A percentile compares a stretch with the other conserved stretches of the same genome.
These are phyloP conservation scores for Spongispora temasekensis DNA, from an alignment of 1,284 basidiomycete species.

Conservation along the genomic window DNA sequence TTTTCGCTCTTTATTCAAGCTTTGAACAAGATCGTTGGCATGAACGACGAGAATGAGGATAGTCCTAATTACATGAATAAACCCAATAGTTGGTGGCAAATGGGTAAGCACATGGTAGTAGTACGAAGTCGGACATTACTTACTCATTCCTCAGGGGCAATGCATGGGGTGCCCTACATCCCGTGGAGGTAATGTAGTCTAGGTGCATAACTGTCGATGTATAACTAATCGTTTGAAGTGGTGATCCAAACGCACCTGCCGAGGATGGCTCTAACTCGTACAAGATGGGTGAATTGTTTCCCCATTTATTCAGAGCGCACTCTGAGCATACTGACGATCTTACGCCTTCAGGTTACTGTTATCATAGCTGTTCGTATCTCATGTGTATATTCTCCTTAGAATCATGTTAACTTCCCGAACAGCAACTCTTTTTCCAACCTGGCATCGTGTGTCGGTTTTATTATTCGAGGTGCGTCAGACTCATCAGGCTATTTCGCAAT, in stretches of 20 bases:
- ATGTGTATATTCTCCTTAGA: neutral
- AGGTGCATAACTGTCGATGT: neutral
- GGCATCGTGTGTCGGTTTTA: slow-evolving; percentile 16
- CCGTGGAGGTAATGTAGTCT: slow-evolving; percentile 14
- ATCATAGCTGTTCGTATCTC: slow-evolving; percentile 12
- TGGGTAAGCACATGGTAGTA: slow-evolving; percentile 4
- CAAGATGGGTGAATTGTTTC: slow-evolving; percentile 6
- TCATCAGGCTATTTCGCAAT: neutral
- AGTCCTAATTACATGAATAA: slow-evolving; percentile 10
- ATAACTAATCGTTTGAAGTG: slow-evolving; percentile 5
- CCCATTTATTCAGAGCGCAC: neutral
- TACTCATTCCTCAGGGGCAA: slow-evolving; percentile 5
- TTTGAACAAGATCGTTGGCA: slow-evolving; percentile 7
- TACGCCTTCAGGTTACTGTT: slow-evolving; percentile 19
- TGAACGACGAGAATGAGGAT: slow-evolving; percentile 3
- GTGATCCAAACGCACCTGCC: slow-evolving; percentile 15
- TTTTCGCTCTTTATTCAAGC: slow-evolving; percentile 20
- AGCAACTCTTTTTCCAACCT: slow-evolving; percentile 21
- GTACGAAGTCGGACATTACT: neutral
- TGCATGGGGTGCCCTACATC: slow-evolving; percentile 16
- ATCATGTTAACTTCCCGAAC: slow-evolving; percentile 1
- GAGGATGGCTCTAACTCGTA: neutral
- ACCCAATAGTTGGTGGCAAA: slow-evolving; percentile 23
- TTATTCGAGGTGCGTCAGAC: slow-evolving; percentile 12
- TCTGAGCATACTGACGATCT: slow-evolving; percentile 2